A percentile compares a stretch with the other conserved stretches of the same genome.
Evolutionary conservation across 1,284 basidiomycete genomes (phyloP).

Genomic region (Somion occarium): DNA sequence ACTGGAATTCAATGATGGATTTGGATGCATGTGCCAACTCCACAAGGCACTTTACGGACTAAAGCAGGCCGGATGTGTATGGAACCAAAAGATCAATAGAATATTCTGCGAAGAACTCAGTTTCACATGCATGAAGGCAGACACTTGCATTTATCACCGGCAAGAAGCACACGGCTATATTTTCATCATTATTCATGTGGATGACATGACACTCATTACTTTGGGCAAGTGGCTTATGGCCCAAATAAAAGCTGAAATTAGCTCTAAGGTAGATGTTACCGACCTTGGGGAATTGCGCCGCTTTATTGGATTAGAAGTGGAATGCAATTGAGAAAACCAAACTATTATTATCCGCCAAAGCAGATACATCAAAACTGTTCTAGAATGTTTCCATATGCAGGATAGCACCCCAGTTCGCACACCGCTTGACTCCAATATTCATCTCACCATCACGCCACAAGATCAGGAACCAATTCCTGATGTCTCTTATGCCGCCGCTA

Average conservation of each 20-base stretch:
- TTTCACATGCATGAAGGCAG: slow-evolving; percentile 9
- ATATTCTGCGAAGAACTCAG: slow-evolving; percentile 8
- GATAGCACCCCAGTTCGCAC: slow-evolving; percentile 14
- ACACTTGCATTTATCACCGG: slow-evolving; percentile 15
- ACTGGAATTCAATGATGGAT: not conserved
- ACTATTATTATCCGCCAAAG: slow-evolving; percentile 20
- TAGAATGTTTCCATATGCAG: slow-evolving; percentile 13
- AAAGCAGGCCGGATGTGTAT: slow-evolving; percentile 24
- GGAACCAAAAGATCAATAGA: slow-evolving; percentile 14
- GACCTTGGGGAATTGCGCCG: slow-evolving; percentile 18
- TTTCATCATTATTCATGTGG: slow-evolving; percentile 19
- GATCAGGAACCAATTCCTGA: not conserved
- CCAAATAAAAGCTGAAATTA: slow-evolving; percentile 11
- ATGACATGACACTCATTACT: slow-evolving; percentile 18
- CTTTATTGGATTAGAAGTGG: slow-evolving; percentile 24
- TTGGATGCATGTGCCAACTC: slow-evolving; percentile 1
- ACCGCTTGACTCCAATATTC: slow-evolving; percentile 15
- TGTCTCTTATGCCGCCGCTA: slow-evolving; percentile 9
- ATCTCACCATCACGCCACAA: not conserved
- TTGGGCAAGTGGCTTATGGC: slow-evolving; percentile 6
- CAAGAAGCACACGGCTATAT: not conserved
- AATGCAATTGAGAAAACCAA: slow-evolving; percentile 14
- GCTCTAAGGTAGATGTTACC: slow-evolving; percentile 17
- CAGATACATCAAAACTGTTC: slow-evolving; percentile 20
- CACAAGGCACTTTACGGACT: slow-evolving; percentile 23